phyloP scores from a whole-genome alignment of 257 asterid species.

The Solanum ossicruentum region DNA sequence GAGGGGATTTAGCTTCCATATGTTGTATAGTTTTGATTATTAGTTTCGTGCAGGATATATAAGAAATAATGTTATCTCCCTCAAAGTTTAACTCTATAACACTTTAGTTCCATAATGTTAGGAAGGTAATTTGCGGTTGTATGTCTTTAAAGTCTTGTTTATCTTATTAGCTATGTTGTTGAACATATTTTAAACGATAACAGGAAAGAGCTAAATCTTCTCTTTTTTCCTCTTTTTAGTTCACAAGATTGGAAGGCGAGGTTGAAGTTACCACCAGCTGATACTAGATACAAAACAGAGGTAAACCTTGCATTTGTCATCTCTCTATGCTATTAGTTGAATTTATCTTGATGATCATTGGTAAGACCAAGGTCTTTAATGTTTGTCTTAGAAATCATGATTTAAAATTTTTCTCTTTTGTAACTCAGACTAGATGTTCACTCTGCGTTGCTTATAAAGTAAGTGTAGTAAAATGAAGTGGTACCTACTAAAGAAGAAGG shows the following conservation, averaged over 20 bases:
- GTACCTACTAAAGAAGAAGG: background rate
- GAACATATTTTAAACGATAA: background rate
- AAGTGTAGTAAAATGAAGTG: background rate
- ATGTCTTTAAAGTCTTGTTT: background rate
- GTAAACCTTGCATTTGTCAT: constrained; percentile 12
- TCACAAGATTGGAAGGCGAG: constrained; percentile 82
- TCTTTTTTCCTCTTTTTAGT: constrained; percentile 21
- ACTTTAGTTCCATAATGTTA: background rate
- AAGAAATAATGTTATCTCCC: background rate
- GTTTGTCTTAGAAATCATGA: background rate
- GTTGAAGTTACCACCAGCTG: constrained; percentile 59
- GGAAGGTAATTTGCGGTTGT: background rate
- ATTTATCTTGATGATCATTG: background rate
- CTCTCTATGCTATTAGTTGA: background rate
- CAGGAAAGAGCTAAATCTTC: background rate
- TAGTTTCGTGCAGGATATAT: background rate
- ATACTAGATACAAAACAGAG: constrained; percentile 76
- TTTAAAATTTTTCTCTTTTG: background rate
- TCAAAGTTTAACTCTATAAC: background rate
- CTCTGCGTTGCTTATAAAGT: background rate
- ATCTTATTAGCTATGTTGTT: background rate
- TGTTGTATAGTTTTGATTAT: background rate
- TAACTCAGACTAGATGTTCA: background rate
- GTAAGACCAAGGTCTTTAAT: background rate
- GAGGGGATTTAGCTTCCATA: background rate